A percentile compares a stretch with the other conserved stretches of the same genome.
These are phyloP conservation scores for Scytalidium lignicola DNA, from an alignment of 2,329 filamentous ascomycete genomes.

Conservation along the genomic window DNA sequence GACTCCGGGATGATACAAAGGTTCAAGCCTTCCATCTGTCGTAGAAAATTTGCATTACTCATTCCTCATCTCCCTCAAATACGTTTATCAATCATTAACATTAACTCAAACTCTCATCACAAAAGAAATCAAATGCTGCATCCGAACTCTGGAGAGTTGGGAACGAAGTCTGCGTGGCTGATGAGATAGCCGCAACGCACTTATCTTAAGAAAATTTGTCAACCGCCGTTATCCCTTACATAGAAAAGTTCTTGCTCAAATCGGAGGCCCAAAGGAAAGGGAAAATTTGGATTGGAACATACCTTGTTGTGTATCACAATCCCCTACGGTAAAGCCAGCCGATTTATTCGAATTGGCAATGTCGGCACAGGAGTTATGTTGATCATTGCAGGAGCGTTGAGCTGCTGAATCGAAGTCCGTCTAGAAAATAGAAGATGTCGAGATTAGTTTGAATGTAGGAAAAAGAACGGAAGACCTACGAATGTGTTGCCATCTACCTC, in stretches of 20 bases:
- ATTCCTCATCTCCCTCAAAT: too few relatives aligned
- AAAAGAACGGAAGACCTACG: background rate
- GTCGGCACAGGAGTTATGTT: conserved; percentile 14
- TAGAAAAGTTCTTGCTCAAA: background rate
- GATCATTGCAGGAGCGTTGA: conserved; percentile 11
- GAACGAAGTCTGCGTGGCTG: background rate
- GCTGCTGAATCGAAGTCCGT: conserved; percentile 9
- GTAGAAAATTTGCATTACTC: too few relatives aligned
- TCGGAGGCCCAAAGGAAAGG: background rate
- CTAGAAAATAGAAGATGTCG: background rate
- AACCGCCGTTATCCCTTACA: too few relatives aligned
- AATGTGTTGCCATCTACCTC: conserved; percentile 12
- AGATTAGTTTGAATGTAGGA: background rate
- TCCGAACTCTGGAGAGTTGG: background rate
- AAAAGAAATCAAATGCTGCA: background rate
- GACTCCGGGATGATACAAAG: too few relatives aligned
- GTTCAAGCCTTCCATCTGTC: too few relatives aligned
- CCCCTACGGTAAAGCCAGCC: conserved; percentile 5
- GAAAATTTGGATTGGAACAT: conserved; percentile 1
- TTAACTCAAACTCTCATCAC: too few relatives aligned
- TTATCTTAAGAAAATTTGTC: background rate
- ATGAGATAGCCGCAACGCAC: background rate
- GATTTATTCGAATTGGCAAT: conserved; percentile 10
- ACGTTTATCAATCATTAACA: too few relatives aligned
- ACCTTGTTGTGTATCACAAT: conserved; percentile 15